Conservation (phyloP, 495 filamentous ascomycete genomes). For the Penicillium ochrochloron region DNA sequence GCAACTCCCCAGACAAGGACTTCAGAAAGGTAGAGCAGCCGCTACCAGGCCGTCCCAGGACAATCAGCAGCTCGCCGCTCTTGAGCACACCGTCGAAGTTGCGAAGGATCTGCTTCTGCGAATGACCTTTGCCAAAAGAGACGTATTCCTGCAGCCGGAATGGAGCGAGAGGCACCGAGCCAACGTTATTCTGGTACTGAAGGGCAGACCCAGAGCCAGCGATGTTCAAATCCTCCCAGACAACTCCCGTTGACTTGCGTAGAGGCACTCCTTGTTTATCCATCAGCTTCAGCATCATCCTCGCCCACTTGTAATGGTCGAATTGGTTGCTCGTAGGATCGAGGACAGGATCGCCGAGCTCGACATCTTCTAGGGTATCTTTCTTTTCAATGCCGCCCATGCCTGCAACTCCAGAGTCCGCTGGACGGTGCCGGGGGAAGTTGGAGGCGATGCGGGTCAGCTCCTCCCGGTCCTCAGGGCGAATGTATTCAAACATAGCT, state of each 20-base stretch:
- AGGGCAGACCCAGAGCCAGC: constrained; percentile 58
- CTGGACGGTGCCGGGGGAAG: constrained; percentile 37
- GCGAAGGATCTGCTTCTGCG: constrained; percentile 47
- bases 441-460: constrained; percentile 47
- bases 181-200: constrained; percentile 61
- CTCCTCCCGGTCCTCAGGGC: constrained; percentile 39
- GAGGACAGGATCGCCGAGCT: constrained; percentile 54
- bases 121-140: constrained; percentile 28
- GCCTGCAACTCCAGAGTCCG: constrained; percentile 30
- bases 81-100: constrained; percentile 48
- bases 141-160: constrained; percentile 53
- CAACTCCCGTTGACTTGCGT: constrained; percentile 46
- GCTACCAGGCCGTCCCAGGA: constrained; percentile 49
- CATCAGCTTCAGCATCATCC: constrained; percentile 50
- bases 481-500: constrained; percentile 41
- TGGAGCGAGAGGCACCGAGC: constrained; percentile 51
- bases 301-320: constrained; percentile 60
- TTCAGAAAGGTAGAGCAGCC: constrained; percentile 53
- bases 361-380: constrained; percentile 50
- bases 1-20: constrained; percentile 41
- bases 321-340: constrained; percentile 62
- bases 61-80: constrained; percentile 46
- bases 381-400: constrained; percentile 37
- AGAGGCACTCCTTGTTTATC: constrained; percentile 49
- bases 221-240: constrained; percentile 58